Evolutionary conservation across 1,139 yeast species (phyloP), one percentile per base, ranked within the genome.

Genomic region (Diutina sp.): DNA sequence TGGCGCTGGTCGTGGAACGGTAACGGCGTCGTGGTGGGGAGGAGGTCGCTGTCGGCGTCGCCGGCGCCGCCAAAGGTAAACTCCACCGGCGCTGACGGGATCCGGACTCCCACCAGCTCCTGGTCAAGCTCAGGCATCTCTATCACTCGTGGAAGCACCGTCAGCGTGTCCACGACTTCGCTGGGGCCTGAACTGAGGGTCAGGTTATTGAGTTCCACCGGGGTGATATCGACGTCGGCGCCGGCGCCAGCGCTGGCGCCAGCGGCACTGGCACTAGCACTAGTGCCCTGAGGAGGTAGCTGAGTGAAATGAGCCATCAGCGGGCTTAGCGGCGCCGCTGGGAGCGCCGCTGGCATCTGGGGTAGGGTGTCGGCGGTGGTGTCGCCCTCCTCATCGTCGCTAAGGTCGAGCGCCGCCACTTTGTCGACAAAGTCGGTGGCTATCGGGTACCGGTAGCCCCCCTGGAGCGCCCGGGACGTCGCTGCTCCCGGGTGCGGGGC

Each of bases 191-290:
- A 29, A 6, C 45, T 16, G 8, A 50, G 9, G 14, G 53, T 50
- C 25, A 21, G 18, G n/a, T 50, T 32, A 7, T n/a, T n/a, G 16
- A 50, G 16, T 16, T 50, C 53, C 14, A 32, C 44, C n/a, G 53
- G 53, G 44, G 53, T 50, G 28, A 50, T 32, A 16, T 50, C 53
- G 35, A 50, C 53, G 44, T 30, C 53, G 14, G 21, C 46, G 46
- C 25, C 25, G 25, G 25, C 25, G 9, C 46, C 12, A 44, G 46
- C 18, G 46, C 18, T 14, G 7, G 18, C 25, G 46, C 25, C 46
- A 21, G 6, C 46, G 25, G 16, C 29, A 28, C 11, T 30, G n/a
- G 29, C 16, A n/a, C 50, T 12, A 7, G 32, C 7, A 12, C 29
- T 9, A n/a, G 16, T 1, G 9, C 16, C 16, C 11, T 46, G 29